Evolutionary conservation across 495 filamentous ascomycete genomes (phyloP), one percentile per base, ranked within the genome.

Genomic region (Chaetomium fimeti): DNA sequence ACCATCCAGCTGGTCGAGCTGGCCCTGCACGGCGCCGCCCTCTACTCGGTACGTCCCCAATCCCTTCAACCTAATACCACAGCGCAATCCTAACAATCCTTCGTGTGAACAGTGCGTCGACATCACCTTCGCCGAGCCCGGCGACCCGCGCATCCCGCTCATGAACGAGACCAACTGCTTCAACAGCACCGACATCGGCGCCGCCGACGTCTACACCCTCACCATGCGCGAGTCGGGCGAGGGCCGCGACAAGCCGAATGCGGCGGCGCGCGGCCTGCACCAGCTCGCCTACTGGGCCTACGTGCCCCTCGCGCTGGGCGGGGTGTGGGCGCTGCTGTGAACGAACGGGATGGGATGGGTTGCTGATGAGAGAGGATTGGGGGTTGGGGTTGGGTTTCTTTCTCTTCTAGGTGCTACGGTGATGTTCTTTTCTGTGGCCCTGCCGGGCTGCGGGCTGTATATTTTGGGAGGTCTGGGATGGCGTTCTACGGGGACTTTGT

Each of bases 101-200:
- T n/a, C n/a, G n/a, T n/a, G n/a, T n/a, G 12, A n/a, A 27, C 67
- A 98, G 94, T 98, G 94, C 75, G 93, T 94, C 62, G 95, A 98
- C 65, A 85, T 85, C 62, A 83, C 77, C 55, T 94, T 97, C 71
- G 90, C 87, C 43, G 88, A 89, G 20, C 88, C 88, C 16, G 74
- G 83, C 67, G 89, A 94, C 72, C 69, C 76, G 56, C 69, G 70
- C 51, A 85, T 93, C 61, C 78, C 78, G 25, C 79, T 88, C 64
- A 90, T 96, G 42, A 95, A 86, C 69, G 76, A 81, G 45, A 76
- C 85, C 9, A 96, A 96, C 77, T 96, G 92, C 81, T 90, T 87
- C 78, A 96, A 97, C 77, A 88, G 85, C 62, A 83, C 83, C 57
- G 82, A 89, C 58, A 85, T 96, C 67, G 79, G 82, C 60, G 90